Base-by-base conservation (phyloP, 768 basidiomycete species). In the Pleurotus tuber-regium region DNA sequence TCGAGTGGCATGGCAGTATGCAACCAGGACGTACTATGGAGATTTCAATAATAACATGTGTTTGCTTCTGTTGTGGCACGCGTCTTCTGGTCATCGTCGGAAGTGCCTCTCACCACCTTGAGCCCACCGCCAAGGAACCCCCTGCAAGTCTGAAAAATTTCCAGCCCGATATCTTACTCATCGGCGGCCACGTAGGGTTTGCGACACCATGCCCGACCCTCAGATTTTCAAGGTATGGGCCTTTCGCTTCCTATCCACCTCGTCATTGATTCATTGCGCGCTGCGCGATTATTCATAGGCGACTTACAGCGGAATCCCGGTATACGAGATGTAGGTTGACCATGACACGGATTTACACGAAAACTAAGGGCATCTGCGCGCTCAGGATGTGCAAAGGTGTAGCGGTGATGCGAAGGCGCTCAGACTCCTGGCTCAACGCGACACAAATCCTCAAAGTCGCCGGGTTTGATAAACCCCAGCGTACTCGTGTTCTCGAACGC, bases 401-500 rank as follows among this genome's bases (percentile, higher is more conserved):
- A 64, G 96, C 97, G 49, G 93, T 98, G 55, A 99, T 99, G 97
- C 84, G 96, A 42, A 82, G 97, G 62, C 87, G 94, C 66, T 80
- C 91, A 30, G 97, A 99, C 71, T 89, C 89, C 35, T 99, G 97
- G 91, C 79, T 99, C 52, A 99, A 99, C 80, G 97, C 97, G 70
- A 99, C 97, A 1, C 93, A 96, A 66, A 97, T 99, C 57, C 83
- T 99, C 63, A 99, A 99, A 69, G 96, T 99, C 59, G 97, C 95
- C 24, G 97, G 96, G 8, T 98, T 98, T 61, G 97, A 99, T 73
- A 99, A 99, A 67, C 97, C 97, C 1, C 97, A 98, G 66, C 78
- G 97, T 43, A 99, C 97, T 53, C 86, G 97, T 50, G 95, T 99
- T 12, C 79, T 99, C 38, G 97, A 99, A 69, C 83, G 97, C 58